These are phyloP conservation scores for Euclidium syriacum DNA, from an alignment of 345 rosid species.

Conservation along the genomic window DNA sequence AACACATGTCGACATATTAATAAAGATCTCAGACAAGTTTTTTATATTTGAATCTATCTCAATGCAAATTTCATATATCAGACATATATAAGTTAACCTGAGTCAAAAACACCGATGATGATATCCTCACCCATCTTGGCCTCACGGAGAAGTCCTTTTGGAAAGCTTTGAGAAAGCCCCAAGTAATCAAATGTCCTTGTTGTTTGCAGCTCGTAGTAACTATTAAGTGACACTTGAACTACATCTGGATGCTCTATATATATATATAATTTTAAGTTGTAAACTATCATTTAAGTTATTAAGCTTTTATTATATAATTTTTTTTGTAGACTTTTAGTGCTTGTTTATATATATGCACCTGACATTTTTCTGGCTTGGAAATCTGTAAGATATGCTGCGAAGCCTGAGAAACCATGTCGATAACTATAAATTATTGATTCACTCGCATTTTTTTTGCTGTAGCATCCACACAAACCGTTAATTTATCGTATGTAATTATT, in stretches of 20 bases:
- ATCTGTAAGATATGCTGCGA: slow-evolving; percentile 64
- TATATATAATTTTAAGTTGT: background rate
- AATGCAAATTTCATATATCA: no score
- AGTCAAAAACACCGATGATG: slow-evolving; percentile 57
- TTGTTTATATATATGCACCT: slow-evolving; percentile 23
- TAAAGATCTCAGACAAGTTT: background rate
- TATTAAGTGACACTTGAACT: slow-evolving; percentile 46
- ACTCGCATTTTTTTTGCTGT: slow-evolving; percentile 45
- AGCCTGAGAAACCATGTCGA: slow-evolving; percentile 67
- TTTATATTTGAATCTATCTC: background rate
- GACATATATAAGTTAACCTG: no score
- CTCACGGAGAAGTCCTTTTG: slow-evolving; percentile 29
- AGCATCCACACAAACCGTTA: background rate
- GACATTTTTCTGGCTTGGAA: slow-evolving; percentile 42
- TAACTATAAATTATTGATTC: slow-evolving; percentile 54
- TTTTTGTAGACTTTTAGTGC: background rate
- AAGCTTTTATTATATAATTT: no score
- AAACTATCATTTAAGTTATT: background rate
- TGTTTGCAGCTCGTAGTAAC: slow-evolving; percentile 47
- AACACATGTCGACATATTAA: background rate
- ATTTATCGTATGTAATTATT: background rate
- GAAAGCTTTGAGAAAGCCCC: slow-evolving; percentile 38
- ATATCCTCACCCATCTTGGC: slow-evolving; percentile 62
- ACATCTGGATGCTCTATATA: slow-evolving; percentile 51
- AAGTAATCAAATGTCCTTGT: slow-evolving; percentile 63